These are phyloP conservation scores for Chenopodium formosanum DNA, from an alignment of 148 eudicot genomes.

Conservation along the genomic window DNA sequence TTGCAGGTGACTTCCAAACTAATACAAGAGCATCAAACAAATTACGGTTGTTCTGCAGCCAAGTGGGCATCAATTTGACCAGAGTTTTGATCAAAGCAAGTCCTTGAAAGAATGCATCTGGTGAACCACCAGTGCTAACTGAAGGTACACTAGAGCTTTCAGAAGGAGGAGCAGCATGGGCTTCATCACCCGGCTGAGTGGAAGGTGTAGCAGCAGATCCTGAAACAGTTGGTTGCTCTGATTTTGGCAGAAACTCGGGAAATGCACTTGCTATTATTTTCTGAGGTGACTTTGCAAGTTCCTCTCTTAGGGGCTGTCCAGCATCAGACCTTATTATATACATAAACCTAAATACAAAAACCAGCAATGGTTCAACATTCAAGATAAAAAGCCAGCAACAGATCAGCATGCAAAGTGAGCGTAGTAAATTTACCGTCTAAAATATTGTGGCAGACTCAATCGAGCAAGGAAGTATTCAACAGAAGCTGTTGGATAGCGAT, in stretches of 20 bases:
- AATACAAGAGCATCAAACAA: conserved; percentile 80
- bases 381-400: not conserved
- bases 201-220: conserved; percentile 49
- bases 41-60: conserved; percentile 83
- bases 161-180: conserved; percentile 44
- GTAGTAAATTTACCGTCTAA: conserved; percentile 57
- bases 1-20: conserved; percentile 89
- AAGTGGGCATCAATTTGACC: conserved; percentile 88
- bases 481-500: conserved; percentile 76
- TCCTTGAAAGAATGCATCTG: conserved; percentile 94
- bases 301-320: conserved; percentile 94
- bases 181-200: conserved; percentile 51
- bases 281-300: conserved; percentile 91
- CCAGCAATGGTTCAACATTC: not conserved
- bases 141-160: conserved; percentile 54
- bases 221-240: conserved; percentile 53
- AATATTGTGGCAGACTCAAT: conserved; percentile 79
- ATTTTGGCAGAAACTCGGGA: conserved; percentile 60
- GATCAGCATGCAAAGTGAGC: not conserved
- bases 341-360: conserved; percentile 62
- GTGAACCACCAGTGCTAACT: conserved; percentile 36
- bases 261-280: conserved; percentile 80
- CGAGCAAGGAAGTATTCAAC: conserved; percentile 98
- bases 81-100: conserved; percentile 79
- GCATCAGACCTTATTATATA: conserved; percentile 92